Base-by-base conservation (phyloP, 1,139 yeast genomes). In the Scheffersomyces illinoinensis region DNA sequence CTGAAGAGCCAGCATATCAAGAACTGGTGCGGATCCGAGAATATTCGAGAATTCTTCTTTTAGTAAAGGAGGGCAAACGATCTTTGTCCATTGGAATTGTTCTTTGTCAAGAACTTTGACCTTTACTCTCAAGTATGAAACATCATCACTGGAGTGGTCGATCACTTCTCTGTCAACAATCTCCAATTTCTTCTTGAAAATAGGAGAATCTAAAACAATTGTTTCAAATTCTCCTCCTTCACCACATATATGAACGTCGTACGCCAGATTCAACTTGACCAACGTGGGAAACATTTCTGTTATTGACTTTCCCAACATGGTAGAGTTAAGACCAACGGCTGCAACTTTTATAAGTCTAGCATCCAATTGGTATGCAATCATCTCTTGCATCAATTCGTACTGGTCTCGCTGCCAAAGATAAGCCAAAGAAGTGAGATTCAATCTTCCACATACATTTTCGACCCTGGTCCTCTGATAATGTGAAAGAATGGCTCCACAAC, bases 141-240 rank as follows among this genome's bases (percentile, higher is more conserved):
- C 97, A 58, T 87, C 92, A 63, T 80, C 85, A 50, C 81, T 78
- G 0, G 83, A 76, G 61, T 84, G 86, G 18, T 80, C 75, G 1
- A 86, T 76, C 0, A 84, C 72, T 43, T 76, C 71, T 43, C 76
- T 70, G 3, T 79, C 76, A 0, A 71, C 74, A 20, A 91, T 75
- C 19, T 75, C 77, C 54, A 93, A 72, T 59, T 75, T 78, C 56
- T 86, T 85, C 50, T 76, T 77, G 74, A 95, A 95, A 61, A 91
- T 87, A 0, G 97, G 96, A 2, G 96, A 91, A 72, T 95, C 98
- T 43, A 95, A 78, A 2, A 95, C 98, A 64, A 93, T 77, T 0
- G 97, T 89, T 71, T 95, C 99, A 71, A 93, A 95, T 72, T 95
- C 99, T 0, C 99, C 99, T 21, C 99, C 99, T 77, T 95, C 99